Evolutionary conservation across 164 flowering plant species (phyloP), one percentile per base, ranked within the genome.

Genomic region (Akebia trifoliata): DNA sequence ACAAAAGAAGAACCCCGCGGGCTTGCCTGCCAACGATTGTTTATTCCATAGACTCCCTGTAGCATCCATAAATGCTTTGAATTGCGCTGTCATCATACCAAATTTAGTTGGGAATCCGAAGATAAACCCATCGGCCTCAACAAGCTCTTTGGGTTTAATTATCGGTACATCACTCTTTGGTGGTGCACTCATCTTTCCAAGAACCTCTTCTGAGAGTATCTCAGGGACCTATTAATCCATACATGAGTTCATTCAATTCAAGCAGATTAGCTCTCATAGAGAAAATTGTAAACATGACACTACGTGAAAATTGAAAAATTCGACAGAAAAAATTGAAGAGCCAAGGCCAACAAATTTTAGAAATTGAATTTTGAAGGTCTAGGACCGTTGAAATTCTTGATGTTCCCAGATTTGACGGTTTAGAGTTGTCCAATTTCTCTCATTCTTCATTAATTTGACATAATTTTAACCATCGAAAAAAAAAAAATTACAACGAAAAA

Each of bases 31-130:
- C 37, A 89, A 83, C 53, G 78, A 76, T 50, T 86, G 95, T 34
- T 86, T 53, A 60, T 85, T 83, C 95, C 97, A 86, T 14, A 83
- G 74, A 53, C 90, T 86, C 40, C 95, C 97, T 38, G 95, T 89
- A 39, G 95, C 82, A 66, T 89, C 95, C 22, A 89, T 29, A 56
- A 89, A 89, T 36, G 97, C 92, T 69, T 89, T 89, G 64, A 89
- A 89, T 59, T 89, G 97, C 45, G 97, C 91, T 60, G 86, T 71
- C 95, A 90, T 90, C 97, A 90, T 90, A 2, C 95, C 97, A 66
- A 80, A 90, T 68, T 95, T 81, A 54, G 97, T 86, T 22, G 97
- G 97, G 71, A 90, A 90, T 3, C 95, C 97, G 56, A 90, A 86
- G 31, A 90, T 60, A 38, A 90, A 80, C 8, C 90, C 97, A 68